These are phyloP conservation scores for Trematosphaeria pertusa DNA, from an alignment of 2,329 filamentous ascomycete genomes.

Conservation along the genomic window DNA sequence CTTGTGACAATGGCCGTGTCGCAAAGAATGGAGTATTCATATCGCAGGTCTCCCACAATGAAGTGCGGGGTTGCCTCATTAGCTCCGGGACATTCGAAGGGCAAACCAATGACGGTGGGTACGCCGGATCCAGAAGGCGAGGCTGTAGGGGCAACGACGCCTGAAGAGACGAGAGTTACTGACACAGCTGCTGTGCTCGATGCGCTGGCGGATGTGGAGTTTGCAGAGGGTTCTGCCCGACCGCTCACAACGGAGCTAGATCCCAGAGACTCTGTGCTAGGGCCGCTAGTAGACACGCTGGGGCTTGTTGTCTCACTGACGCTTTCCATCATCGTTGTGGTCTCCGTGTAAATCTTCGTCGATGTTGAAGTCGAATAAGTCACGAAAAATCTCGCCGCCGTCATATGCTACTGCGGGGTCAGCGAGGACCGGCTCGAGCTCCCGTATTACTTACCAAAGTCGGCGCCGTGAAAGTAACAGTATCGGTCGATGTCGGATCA, in stretches of 20 bases:
- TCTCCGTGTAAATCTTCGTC: constrained; percentile 16
- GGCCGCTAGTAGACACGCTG: neutral
- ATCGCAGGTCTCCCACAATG: constrained; percentile 29
- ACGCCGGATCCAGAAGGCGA: constrained; percentile 2
- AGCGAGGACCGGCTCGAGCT: too few relatives aligned
- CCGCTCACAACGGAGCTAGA: neutral
- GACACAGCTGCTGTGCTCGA: constrained; percentile 1
- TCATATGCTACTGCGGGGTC: too few relatives aligned
- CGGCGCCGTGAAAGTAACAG: constrained; percentile 30
- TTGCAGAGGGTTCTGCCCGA: neutral
- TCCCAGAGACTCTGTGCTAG: constrained; percentile 7
- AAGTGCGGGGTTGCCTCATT: constrained; percentile 27
- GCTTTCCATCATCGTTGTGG: constrained; percentile 13
- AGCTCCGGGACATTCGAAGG: constrained; percentile 33
- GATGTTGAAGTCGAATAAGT: constrained; percentile 1
- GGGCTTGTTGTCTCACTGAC: neutral
- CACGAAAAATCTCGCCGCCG: too few relatives aligned
- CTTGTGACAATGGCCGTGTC: constrained; percentile 29
- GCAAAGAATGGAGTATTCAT: constrained; percentile 38
- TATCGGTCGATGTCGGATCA: constrained; percentile 36
- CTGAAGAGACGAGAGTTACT: constrained; percentile 7
- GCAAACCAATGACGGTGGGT: constrained; percentile 30
- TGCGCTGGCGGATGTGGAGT: neutral
- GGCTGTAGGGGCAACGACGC: constrained; percentile 6
- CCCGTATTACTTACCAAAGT: constrained; percentile 36